phyloP scores from a whole-genome alignment of 2,329 filamentous ascomycete species.

The Didymellaceae sp. region DNA sequence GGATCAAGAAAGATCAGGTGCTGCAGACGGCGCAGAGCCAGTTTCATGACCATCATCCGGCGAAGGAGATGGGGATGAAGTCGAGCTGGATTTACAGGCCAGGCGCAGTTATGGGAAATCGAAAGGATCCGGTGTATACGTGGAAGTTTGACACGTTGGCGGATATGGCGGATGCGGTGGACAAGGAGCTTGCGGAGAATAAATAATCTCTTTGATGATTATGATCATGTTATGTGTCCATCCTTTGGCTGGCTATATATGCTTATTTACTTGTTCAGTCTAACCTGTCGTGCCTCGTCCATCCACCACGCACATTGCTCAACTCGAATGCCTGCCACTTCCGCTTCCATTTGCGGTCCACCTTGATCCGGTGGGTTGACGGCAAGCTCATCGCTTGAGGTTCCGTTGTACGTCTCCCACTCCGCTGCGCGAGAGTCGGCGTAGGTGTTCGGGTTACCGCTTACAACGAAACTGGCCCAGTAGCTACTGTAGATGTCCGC shows the following conservation, averaged over 20 bases:
- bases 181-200: slow-evolving; percentile 35
- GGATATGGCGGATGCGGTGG: slow-evolving; percentile 66
- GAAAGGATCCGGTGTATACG: slow-evolving; percentile 49
- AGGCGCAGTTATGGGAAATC: slow-evolving; percentile 54
- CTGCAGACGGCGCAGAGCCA: slow-evolving; percentile 74
- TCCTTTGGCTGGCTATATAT: background rate
- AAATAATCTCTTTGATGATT: background rate
- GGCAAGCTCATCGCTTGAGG: slow-evolving; percentile 25
- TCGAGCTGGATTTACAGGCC: slow-evolving; percentile 70
- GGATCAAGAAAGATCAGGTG: slow-evolving; percentile 63
- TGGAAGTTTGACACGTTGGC: slow-evolving; percentile 66
- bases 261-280: slow-evolving; percentile 39
- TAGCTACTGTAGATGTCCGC: slow-evolving; percentile 44
- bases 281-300: slow-evolving; percentile 35
- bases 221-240: background rate
- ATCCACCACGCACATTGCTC: slow-evolving; percentile 44
- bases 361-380: slow-evolving; percentile 33
- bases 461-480: slow-evolving; percentile 45
- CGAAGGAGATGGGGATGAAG: slow-evolving; percentile 64
- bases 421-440: slow-evolving; percentile 25
- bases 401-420: slow-evolving; percentile 40
- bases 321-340: slow-evolving; percentile 35
- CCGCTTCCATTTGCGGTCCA: slow-evolving; percentile 35
- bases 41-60: slow-evolving; percentile 71
- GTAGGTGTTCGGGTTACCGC: slow-evolving; percentile 44